A percentile compares a stretch with the other conserved stretches of the same genome.
Evolutionary conservation across 164 flowering plant species (phyloP).

Genomic region (Vitis labrusca): DNA sequence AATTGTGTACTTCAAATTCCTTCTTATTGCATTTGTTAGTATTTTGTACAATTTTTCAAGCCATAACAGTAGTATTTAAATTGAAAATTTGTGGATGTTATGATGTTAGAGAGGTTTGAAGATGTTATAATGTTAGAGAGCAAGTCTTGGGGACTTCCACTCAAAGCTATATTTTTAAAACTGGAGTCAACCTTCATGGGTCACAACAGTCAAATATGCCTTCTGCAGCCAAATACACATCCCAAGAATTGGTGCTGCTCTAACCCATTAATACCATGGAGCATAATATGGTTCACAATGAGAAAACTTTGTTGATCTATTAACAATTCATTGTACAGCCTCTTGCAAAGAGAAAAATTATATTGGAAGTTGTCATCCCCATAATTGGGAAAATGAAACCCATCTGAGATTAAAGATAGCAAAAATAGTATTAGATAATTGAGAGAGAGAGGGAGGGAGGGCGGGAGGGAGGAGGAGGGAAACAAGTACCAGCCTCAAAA

Average conservation of each 20-base stretch:
- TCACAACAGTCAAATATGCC: neutral
- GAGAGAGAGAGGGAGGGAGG: neutral
- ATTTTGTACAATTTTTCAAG: too few species aligned
- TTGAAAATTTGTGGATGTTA: neutral
- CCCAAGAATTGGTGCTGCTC: neutral
- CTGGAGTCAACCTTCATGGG: neutral
- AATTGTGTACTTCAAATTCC: neutral
- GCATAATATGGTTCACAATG: too few species aligned
- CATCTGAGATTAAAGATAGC: neutral
- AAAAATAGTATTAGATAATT: neutral
- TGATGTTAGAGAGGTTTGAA: neutral
- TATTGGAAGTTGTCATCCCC: too few species aligned
- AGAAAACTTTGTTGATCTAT: too few species aligned
- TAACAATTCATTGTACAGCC: too few species aligned
- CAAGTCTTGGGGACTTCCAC: neutral
- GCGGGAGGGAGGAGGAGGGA: neutral
- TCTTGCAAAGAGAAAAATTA: too few species aligned
- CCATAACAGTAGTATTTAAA: too few species aligned
- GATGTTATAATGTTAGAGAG: neutral
- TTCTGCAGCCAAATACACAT: neutral
- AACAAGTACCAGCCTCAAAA: conserved; percentile 87
- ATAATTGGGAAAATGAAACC: too few species aligned
- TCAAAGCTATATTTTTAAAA: neutral
- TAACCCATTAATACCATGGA: neutral
- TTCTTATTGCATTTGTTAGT: neutral